Base-by-base conservation (phyloP, 2,329 filamentous ascomycete genomes). In the Rutstroemia sp. region DNA sequence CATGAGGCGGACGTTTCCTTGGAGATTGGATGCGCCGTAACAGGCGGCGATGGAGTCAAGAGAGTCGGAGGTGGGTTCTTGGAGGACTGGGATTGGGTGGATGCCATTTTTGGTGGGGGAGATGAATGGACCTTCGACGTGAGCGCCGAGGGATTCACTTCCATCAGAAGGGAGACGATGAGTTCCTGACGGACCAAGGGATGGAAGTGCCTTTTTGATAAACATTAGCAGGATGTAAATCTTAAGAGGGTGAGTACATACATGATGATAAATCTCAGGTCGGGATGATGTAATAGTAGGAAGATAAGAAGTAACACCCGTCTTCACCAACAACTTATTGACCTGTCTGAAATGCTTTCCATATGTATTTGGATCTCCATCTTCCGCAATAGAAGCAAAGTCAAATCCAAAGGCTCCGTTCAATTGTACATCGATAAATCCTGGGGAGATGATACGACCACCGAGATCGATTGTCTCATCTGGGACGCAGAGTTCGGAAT, bases 401-500 rank as follows among this genome's bases (percentile, higher is more conserved):
- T 96, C 92, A 76, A 96, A 95, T 56, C 91, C 91, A 66, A 91
- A 92, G 9, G 88, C 91, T 48, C 92, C 92, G 67, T 96, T 96
- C 64, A 96, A 83, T 72, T 96, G 92, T 52, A 87, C 87, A 63
- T 96, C 92, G 64, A 96, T 94, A 68, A 96, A 79, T 25, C 92
- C 92, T 0, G 92, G 90, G 0, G 88, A 83, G 19, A 96, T 70
- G 62, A 96, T 92, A 65, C 89, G 89, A 57, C 90, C 89, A 51
- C 84, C 82, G 1, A 96, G 82, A 67, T 96, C 84, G 64, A 96
- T 78, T 54, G 86, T 84, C 63, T 84, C 73, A 68, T 92, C 88
- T 1, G 92, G 89, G 2, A 85, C 75, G 54, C 79, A 75, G 47
- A 83, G 77, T 52, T 88, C 79, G 64, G 84, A 83, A 69, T 88